A percentile compares a stretch with the other conserved stretches of the same genome.
phyloP scores from a whole-genome alignment of 768 basidiomycete species.

The Coprinopsis cinerea region DNA sequence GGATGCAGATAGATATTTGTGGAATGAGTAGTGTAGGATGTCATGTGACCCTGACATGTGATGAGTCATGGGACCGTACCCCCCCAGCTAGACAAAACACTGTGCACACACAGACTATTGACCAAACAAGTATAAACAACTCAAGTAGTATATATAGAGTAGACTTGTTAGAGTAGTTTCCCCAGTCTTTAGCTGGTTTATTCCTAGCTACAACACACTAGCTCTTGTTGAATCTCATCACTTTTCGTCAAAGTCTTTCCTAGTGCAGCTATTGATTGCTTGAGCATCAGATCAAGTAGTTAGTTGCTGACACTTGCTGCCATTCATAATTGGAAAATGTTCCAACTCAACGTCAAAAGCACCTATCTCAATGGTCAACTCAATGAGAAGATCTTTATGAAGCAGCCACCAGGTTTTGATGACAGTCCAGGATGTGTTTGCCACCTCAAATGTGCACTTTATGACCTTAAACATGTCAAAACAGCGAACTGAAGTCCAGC shows the following conservation, averaged over 20 bases:
- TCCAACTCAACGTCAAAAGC: conserved; percentile 35
- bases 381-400: conserved; percentile 32
- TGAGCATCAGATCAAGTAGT: too few species aligned
- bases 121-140: neutral
- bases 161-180: neutral
- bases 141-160: neutral
- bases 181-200: neutral
- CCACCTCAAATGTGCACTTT: conserved; percentile 11
- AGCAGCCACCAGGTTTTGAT: conserved; percentile 27
- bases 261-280: too few species aligned
- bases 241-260: too few species aligned
- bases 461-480: conserved; percentile 17
- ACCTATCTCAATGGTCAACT: conserved; percentile 28
- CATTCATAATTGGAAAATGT: conserved; percentile 25
- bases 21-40: too few species aligned
- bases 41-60: too few species aligned
- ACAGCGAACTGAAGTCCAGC: too few species aligned
- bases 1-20: conserved; percentile 28
- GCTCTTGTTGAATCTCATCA: too few species aligned
- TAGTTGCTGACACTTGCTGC: conserved; percentile 25
- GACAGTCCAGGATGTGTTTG: conserved; percentile 19
- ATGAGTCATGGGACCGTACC: too few species aligned
- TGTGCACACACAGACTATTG: neutral
- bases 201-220: too few species aligned
- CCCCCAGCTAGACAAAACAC: too few species aligned